phyloP scores from a whole-genome alignment of 2,329 filamentous ascomycete genomes.

The Ophiostoma quercus region DNA sequence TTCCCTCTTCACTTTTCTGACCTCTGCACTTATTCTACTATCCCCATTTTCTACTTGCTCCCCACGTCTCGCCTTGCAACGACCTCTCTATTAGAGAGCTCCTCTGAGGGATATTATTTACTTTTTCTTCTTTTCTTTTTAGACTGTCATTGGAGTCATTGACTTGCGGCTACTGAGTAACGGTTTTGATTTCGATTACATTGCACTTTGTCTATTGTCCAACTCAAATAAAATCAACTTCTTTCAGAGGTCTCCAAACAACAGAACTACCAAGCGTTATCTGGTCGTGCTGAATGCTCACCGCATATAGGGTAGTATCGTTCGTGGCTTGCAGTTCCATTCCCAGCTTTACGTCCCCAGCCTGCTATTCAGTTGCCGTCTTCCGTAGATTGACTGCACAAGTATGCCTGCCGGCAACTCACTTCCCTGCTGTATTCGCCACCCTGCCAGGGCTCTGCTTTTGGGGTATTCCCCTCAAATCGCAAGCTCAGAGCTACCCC shows the following conservation, averaged over 20 bases:
- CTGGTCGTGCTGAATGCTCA: not conserved
- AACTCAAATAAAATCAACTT: not conserved
- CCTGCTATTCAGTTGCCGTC: not conserved
- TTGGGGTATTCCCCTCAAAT: constrained; percentile 9
- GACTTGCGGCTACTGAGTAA: not conserved
- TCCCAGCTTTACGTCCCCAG: not conserved
- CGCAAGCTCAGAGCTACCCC: constrained; percentile 2
- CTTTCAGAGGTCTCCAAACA: not conserved
- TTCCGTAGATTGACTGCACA: not conserved
- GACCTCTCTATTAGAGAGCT: not conserved
- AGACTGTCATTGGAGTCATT: not conserved
- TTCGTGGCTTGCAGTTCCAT: not conserved
- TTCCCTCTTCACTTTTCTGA: not conserved
- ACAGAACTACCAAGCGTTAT: not conserved
- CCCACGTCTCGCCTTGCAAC: not conserved
- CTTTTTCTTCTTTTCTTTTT: not conserved
- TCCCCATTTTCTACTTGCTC: constrained; percentile 9
- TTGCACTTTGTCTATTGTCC: not conserved
- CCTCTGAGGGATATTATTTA: not conserved
- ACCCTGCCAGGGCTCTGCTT: not conserved
- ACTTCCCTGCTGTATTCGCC: not conserved
- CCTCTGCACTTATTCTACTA: not conserved
- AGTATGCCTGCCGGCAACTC: not conserved
- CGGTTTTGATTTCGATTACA: not conserved
- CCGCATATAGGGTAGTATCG: not conserved